Evolutionary conservation across 495 filamentous ascomycete species (phyloP).

Genomic region (Xylaria palmicola): DNA sequence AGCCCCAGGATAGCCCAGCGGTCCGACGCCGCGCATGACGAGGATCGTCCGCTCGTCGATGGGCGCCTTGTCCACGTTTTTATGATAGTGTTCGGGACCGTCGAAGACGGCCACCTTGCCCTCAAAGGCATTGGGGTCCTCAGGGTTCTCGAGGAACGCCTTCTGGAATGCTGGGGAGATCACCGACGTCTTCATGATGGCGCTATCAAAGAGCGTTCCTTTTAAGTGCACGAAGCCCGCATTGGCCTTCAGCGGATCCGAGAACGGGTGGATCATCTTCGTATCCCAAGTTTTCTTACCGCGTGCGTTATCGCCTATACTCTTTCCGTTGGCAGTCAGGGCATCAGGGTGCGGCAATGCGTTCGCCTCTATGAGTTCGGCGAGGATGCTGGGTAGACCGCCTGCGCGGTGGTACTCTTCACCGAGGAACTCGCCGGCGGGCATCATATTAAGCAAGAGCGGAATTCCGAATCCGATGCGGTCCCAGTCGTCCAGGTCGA

Average conservation of each 20-base stretch:
- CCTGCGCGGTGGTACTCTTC: conserved; percentile 57
- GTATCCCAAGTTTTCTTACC: conserved; percentile 16
- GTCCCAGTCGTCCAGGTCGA: conserved; percentile 57
- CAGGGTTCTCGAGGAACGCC: conserved; percentile 48
- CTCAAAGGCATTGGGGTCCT: conserved; percentile 54
- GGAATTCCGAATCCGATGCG: conserved; percentile 48
- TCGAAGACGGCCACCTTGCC: conserved; percentile 52
- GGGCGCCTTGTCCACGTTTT: conserved; percentile 46
- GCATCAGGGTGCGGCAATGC: conserved; percentile 12
- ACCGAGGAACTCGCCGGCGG: conserved; percentile 50
- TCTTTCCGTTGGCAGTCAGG: conserved; percentile 12
- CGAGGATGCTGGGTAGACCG: conserved; percentile 54
- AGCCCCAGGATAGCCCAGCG: conserved; percentile 54
- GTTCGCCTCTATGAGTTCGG: conserved; percentile 48
- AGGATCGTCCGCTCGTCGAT: conserved; percentile 52
- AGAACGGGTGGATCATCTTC: conserved; percentile 45
- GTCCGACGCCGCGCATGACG: conserved; percentile 55
- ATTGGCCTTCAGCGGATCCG: conserved; percentile 46
- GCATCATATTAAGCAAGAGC: conserved; percentile 55
- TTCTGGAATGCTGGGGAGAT: conserved; percentile 50
- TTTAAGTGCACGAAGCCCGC: conserved; percentile 53
- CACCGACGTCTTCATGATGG: conserved; percentile 59
- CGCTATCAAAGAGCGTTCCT: conserved; percentile 53
- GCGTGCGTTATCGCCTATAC: conserved; percentile 9
- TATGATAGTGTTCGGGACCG: conserved; percentile 53